Conservation (phyloP, 2,329 filamentous ascomycete genomes). For the Colletotrichum ledebouriae region DNA sequence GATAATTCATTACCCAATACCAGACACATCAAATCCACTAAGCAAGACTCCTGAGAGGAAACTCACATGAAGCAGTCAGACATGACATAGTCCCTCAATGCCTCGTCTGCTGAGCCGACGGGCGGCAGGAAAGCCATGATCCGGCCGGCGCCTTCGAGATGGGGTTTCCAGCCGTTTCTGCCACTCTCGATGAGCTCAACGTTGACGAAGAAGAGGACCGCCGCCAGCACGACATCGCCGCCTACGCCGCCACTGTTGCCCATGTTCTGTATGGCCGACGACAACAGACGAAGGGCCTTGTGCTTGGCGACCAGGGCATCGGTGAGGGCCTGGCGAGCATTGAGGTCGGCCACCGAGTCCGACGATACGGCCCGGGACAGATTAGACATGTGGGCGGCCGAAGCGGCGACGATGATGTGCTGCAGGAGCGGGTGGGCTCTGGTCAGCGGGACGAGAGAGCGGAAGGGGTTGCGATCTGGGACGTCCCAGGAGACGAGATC, state of each 20-base stretch:
- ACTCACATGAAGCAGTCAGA: conserved; percentile 63
- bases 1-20: conserved; percentile 13
- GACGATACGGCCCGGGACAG: conserved; percentile 51
- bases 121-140: conserved; percentile 59
- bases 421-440: conserved; percentile 57
- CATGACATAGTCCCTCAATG: conserved; percentile 59
- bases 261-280: conserved; percentile 55
- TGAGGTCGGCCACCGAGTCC: conserved; percentile 44
- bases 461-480: conserved; percentile 61
- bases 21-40: not conserved
- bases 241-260: conserved; percentile 48
- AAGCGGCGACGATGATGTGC: conserved; percentile 62
- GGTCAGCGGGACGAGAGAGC: conserved; percentile 58
- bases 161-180: conserved; percentile 61
- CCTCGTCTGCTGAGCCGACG: conserved; percentile 50
- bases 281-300: conserved; percentile 59
- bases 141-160: conserved; percentile 60
- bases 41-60: not conserved
- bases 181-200: conserved; percentile 65
- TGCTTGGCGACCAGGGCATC: conserved; percentile 62
- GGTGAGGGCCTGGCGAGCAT: conserved; percentile 51
- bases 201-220: conserved; percentile 64
- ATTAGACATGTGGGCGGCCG: conserved; percentile 63
- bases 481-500: conserved; percentile 65
- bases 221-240: conserved; percentile 59